Evolutionary conservation across 192 early-diverging fungal genomes (phyloP), one percentile per base, ranked within the genome.

Genomic region (Allomyces macrogynus): DNA sequence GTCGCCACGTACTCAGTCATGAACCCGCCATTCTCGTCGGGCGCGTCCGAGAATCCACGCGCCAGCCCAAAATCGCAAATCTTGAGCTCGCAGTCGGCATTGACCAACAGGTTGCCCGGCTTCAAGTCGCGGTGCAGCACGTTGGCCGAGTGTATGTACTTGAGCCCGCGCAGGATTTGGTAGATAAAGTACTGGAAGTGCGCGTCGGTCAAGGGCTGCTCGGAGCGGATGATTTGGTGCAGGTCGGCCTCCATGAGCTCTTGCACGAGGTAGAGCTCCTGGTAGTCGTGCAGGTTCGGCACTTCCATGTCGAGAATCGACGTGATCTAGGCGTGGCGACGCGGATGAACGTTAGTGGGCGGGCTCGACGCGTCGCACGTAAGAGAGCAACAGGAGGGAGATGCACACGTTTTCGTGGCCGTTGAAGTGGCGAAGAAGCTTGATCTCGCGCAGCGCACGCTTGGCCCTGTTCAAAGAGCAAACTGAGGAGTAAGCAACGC

Each of bases 141-240:
- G 68, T 93, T 92, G 40, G 94, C 96, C 22, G 93, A 94, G 72
- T 99, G 96, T 79, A 99, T 92, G 71, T 91, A 95, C 73, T 99
- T 99, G 64, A 99, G 83, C 10, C 92, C 96, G 65, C 94, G 87
- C 64, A 91, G 75, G 24, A 95, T 89, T 73, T 99, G 96, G 77
- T 93, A 99, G 66, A 96, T 83, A 75, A 99, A 99, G 78, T 99
- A 99, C 73, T 99, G 96, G 71, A 84, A 95, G 75, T 99, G 96
- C 64, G 92, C 87, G 72, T 96, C 90, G 24, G 90, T 89, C 61
- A 99, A 79, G 63, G 86, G 85, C 79, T 99, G 96, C 42, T 77
- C 83, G 5, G 89, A 89, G 63, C 88, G 87, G 76, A 99, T 94
- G 62, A 99, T 93, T 65, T 92, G 86, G 74, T 95, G 90, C 72